Evolutionary conservation across 2,329 filamentous ascomycete genomes (phyloP).

Genomic region (Hirsutella thompsonii): DNA sequence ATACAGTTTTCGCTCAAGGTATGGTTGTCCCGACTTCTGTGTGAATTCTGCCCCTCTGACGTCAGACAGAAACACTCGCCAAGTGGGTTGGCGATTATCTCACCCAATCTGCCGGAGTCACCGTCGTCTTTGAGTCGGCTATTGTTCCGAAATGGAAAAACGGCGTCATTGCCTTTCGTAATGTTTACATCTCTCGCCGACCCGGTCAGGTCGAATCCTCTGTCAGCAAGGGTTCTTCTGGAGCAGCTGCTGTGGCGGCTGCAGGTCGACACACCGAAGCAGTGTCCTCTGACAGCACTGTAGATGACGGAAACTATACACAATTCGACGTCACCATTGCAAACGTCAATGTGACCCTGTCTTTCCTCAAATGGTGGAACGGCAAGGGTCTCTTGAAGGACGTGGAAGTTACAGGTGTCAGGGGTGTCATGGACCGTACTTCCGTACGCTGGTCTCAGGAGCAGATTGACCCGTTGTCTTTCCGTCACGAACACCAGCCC

Average conservation of each 20-base stretch:
- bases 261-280: constrained; percentile 45
- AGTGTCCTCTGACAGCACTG: constrained; percentile 19
- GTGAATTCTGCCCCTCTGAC: constrained; percentile 9
- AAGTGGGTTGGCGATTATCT: constrained; percentile 92
- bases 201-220: constrained; percentile 72
- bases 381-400: constrained; percentile 84
- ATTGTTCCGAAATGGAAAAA: constrained; percentile 94
- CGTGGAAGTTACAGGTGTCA: constrained; percentile 86
- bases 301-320: constrained; percentile 90
- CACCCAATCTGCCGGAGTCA: constrained; percentile 83
- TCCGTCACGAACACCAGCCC: constrained; percentile 73
- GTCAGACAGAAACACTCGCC: constrained; percentile 64
- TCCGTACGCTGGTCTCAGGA: constrained; percentile 56
- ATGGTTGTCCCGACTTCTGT: constrained; percentile 14
- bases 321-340: constrained; percentile 94
- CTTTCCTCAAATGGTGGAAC: constrained; percentile 98
- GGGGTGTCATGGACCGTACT: constrained; percentile 84
- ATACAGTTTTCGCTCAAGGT: constrained; percentile 93
- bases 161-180: constrained; percentile 91
- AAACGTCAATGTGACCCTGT: constrained; percentile 90
- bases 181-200: constrained; percentile 86
- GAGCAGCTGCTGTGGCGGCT: constrained; percentile 74
- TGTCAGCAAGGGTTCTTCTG: constrained; percentile 86
- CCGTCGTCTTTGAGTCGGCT: constrained; percentile 92
- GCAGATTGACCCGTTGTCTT: constrained; percentile 68